These are phyloP conservation scores for Populus hybrid DNA, from an alignment of 441 rosid species.

Conservation along the genomic window DNA sequence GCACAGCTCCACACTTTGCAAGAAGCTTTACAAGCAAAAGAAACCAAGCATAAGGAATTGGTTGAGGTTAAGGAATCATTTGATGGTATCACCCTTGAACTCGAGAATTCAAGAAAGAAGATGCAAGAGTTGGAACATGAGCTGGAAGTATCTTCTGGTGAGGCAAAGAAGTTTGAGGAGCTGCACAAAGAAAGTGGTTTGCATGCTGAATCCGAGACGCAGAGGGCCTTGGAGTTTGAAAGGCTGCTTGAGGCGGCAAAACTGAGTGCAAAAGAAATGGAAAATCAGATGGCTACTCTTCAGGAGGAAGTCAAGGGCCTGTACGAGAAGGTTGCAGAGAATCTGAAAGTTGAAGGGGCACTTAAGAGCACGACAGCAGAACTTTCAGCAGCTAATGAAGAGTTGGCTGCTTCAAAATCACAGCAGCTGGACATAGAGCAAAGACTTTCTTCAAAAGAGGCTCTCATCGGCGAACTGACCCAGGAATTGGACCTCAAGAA, in stretches of 20 bases:
- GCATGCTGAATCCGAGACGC: slow-evolving; percentile 74
- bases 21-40: slow-evolving; percentile 66
- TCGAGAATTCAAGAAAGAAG: slow-evolving; percentile 63
- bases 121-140: slow-evolving; percentile 65
- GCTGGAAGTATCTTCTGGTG: slow-evolving; percentile 51
- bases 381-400: slow-evolving; percentile 68
- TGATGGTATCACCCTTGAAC: slow-evolving; percentile 59
- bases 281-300: slow-evolving; percentile 50
- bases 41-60: slow-evolving; percentile 71
- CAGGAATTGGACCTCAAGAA: slow-evolving; percentile 59
- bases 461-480: slow-evolving; percentile 48
- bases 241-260: slow-evolving; percentile 66
- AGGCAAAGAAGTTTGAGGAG: slow-evolving; percentile 76
- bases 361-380: slow-evolving; percentile 56
- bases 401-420: slow-evolving; percentile 56
- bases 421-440: slow-evolving; percentile 55
- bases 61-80: slow-evolving; percentile 73
- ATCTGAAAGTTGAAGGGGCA: slow-evolving; percentile 65
- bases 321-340: slow-evolving; percentile 61
- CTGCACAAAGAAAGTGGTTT: slow-evolving; percentile 75
- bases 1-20: slow-evolving; percentile 57
- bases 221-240: slow-evolving; percentile 73
- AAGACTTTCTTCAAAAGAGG: slow-evolving; percentile 64
- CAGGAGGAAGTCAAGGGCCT: slow-evolving; percentile 74
- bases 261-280: slow-evolving; percentile 55